A percentile compares a stretch with the other conserved stretches of the same genome.
Conservation (phyloP, 352 stramenopile species). For the Phytophthora brassicae region DNA sequence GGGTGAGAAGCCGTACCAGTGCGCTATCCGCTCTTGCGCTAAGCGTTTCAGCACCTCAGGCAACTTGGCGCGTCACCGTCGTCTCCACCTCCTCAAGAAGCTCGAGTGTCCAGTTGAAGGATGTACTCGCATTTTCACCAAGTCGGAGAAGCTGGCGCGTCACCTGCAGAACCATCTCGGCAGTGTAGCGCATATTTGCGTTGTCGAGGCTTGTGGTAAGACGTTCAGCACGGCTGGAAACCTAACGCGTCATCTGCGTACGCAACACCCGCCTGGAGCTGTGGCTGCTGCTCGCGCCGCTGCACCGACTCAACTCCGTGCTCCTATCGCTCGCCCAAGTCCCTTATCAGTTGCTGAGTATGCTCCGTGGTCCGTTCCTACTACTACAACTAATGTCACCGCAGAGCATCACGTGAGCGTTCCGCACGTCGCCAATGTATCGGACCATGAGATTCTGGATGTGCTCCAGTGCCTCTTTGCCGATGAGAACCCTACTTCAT, state of each 20-base stretch:
- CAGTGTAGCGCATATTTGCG: conserved; percentile 57
- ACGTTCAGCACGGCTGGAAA: conserved; percentile 72
- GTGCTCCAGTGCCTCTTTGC: conserved; percentile 47
- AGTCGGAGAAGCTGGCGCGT: conserved; percentile 50
- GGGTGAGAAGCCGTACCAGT: conserved; percentile 73
- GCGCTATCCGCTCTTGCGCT: conserved; percentile 47
- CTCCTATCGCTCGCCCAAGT: conserved; percentile 18
- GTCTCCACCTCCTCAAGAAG: conserved; percentile 52
- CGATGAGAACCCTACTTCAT: conserved; percentile 28
- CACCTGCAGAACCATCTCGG: conserved; percentile 59
- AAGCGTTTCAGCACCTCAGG: conserved; percentile 70
- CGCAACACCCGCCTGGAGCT: conserved; percentile 52
- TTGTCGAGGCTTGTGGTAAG: conserved; percentile 56
- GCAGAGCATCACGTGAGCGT: conserved; percentile 19
- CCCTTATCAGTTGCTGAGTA: conserved; percentile 29
- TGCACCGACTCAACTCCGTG: conserved; percentile 15
- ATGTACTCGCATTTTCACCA: conserved; percentile 57
- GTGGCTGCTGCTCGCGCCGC: conserved; percentile 32
- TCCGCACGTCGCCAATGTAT: conserved; percentile 32
- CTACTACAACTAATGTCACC: background rate
- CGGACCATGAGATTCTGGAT: conserved; percentile 47
- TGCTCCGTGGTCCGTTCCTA: conserved; percentile 29
- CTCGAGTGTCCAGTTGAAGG: conserved; percentile 49
- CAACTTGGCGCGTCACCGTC: conserved; percentile 58
- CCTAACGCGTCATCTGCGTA: conserved; percentile 68